A percentile compares a stretch with the other conserved stretches of the same genome.
Conservation (phyloP, 139 green algal species). For the Auxenochlorella protothecoides region DNA sequence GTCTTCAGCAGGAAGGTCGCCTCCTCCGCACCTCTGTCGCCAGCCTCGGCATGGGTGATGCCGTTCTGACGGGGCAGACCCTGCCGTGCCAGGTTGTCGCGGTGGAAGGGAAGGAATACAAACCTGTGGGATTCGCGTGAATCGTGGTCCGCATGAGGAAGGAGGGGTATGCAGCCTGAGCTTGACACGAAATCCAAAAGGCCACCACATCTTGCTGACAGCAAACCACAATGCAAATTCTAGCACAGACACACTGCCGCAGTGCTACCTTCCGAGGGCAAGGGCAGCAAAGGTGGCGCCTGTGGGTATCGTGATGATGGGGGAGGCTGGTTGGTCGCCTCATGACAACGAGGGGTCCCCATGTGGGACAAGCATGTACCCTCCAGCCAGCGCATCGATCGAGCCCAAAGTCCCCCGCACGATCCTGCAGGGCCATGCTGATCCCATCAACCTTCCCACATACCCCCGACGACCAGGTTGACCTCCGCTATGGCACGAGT, state of each 20-base stretch:
- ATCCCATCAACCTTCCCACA: not conserved
- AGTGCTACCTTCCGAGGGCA: conserved; percentile 45
- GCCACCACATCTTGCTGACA: no score
- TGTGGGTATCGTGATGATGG: not conserved
- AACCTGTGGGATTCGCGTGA: conserved; percentile 25
- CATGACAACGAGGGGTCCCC: no score
- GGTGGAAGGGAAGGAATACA: conserved; percentile 62
- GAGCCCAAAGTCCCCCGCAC: no score
- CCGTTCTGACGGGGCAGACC: conserved; percentile 70
- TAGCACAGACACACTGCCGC: no score
- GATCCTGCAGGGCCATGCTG: no score
- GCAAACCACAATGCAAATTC: no score
- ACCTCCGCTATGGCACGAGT: conserved; percentile 15
- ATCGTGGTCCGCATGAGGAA: no score
- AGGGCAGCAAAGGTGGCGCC: conserved; percentile 38
- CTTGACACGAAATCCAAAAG: no score
- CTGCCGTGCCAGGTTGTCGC: conserved; percentile 30
- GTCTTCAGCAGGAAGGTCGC: conserved; percentile 41
- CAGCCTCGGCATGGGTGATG: conserved; percentile 53
- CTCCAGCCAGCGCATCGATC: no score
- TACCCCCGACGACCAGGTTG: conserved; percentile 27
- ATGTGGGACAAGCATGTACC: no score
- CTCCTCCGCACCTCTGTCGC: conserved; percentile 49
- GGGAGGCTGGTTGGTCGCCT: no score
- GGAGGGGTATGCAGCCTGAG: no score